Evolutionary conservation across 176 grass and related monocot species (phyloP), one percentile per base, ranked within the genome.

Genomic region (Lolium multiflorum): DNA sequence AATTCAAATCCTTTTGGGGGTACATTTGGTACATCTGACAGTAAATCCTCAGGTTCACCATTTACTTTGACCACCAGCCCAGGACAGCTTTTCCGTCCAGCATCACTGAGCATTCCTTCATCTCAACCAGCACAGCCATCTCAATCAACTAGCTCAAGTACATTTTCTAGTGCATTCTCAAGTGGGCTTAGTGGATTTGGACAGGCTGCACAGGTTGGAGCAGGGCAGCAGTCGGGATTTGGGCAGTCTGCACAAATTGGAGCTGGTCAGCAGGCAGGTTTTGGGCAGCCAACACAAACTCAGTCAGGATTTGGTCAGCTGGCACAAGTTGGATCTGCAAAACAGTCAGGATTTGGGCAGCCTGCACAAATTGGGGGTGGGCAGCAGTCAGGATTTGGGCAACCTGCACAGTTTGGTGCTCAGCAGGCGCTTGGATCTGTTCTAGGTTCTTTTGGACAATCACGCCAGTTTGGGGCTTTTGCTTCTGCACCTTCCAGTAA

Each of bases 381-480:
- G 28, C 91, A 94, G 85, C 91, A 76, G 43, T 77, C 87, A 82
- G 92, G 92, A 7, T 95, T 93, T 76, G 93, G 90, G 44, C 85
- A 94, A 43, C 93, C 87, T 79, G 74, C 94, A 80, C 94, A 93
- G 31, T 85, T 96, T 85, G 94, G 87, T 85, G 63, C 90, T 75
- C 93, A 94, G 83, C 96, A 98, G 81, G 93, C 76, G 0, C 93
- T 98, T 89, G 96, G 96, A 73, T 96, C 92, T 64, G 96, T 96
- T 83, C 87, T 98, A 46, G 93, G 96, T 83, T 79, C 96, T 89
- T 98, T 96, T 82, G 96, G 96, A 84, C 93, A 98, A 85, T 94
- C 96, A 24, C 96, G 93, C 50, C 96, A 98, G 76, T 63, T 95
- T 76, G 93, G 91, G 59, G 93, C 88, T 22, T 94, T 95, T 89